Evolutionary conservation across 306 rosid genomes (phyloP), one percentile per base, ranked within the genome.

Genomic region (Fragaria iinumae): DNA sequence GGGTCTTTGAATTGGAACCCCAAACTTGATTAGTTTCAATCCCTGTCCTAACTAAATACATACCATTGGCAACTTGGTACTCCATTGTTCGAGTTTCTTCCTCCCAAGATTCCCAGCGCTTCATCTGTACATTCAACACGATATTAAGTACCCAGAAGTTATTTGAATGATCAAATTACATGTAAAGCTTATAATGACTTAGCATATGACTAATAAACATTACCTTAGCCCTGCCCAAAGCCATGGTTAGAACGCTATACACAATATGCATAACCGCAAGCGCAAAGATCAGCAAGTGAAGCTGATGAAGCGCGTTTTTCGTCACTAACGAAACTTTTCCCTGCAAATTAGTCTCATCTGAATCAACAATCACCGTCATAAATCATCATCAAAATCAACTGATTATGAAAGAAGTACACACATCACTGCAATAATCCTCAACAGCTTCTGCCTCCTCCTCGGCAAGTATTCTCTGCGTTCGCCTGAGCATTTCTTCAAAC

Each of bases 221-320:
- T 73, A 84, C 88, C 88, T 84, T 84, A 47, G 83, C 85, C 34
- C 69, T 84, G 27, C 88, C 88, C 72, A 84, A 75, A 75, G 80
- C 85, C 73, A 81, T 36, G 20, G 85, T 74, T 20, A 84, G 73
- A 74, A 79, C 76, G 49, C 81, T 75, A 71, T 81, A 84, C 69
- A 81, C 76, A 43, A 84, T 60, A 70, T 84, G 88, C 88, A 75
- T 81, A n/a, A 41, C 67, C 0, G 88, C 83, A 67, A 84, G 77
- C 41, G 73, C 83, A 69, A 84, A 84, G 50, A 84, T 84, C 60
- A 84, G 74, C 60, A 75, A 66, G 49, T 81, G 88, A 72, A 84
- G 81, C 76, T 84, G 83, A 66, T 75, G 88, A 44, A 84, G 74
- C 2, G 76, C 88, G 11, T 84, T 71, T 67, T 49, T 29, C n/a